A percentile compares a stretch with the other conserved stretches of the same genome.
Evolutionary conservation across 768 basidiomycete genomes (phyloP).

Genomic region (Amanita fuliginea): DNA sequence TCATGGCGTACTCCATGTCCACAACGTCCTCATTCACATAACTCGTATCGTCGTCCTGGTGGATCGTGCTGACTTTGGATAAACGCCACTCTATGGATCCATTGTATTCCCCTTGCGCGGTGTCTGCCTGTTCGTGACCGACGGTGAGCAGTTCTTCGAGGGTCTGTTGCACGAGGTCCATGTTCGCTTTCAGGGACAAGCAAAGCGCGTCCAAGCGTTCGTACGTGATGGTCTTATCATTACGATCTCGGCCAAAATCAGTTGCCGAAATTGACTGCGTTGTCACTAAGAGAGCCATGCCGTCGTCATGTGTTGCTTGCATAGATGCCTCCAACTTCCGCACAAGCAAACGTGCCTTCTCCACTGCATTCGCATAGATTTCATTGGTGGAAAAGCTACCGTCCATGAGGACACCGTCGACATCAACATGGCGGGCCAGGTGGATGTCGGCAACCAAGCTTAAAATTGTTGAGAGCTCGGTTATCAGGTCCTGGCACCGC

Average conservation of each 20-base stretch:
- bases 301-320: conserved; percentile 70
- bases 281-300: conserved; percentile 44
- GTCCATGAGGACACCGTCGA: conserved; percentile 58
- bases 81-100: conserved; percentile 71
- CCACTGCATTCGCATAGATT: conserved; percentile 53
- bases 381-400: conserved; percentile 32
- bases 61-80: conserved; percentile 56
- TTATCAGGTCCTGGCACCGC: conserved; percentile 38
- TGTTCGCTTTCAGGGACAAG: conserved; percentile 44
- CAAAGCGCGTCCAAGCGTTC: conserved; percentile 41
- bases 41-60: conserved; percentile 22
- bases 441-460: conserved; percentile 58
- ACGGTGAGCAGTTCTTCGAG: conserved; percentile 51
- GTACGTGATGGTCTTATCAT: conserved; percentile 22
- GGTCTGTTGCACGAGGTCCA: conserved; percentile 42
- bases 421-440: conserved; percentile 72
- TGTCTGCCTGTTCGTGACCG: conserved; percentile 62
- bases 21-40: conserved; percentile 42
- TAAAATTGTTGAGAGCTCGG: conserved; percentile 48
- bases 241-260: conserved; percentile 19
- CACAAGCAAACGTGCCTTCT: conserved; percentile 54
- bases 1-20: conserved; percentile 44
- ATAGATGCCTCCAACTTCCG: conserved; percentile 58
- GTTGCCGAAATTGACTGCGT: conserved; percentile 41
- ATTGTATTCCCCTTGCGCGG: conserved; percentile 60